Conservation (phyloP, 345 rosid species). For the Stellera chamaejasme region DNA sequence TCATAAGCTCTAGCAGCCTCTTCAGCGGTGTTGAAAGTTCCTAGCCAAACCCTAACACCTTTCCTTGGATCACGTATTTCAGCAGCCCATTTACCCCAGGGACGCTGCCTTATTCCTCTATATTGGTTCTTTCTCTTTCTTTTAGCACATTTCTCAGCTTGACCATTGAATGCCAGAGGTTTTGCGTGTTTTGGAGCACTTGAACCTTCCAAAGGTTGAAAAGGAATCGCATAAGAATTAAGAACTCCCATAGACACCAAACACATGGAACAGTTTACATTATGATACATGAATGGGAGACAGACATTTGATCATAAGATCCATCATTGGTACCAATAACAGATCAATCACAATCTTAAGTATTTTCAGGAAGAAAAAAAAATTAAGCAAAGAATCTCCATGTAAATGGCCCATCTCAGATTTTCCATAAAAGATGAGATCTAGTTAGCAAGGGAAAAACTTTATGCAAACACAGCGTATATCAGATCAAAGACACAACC, state of each 20-base stretch:
- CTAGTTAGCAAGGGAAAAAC: too few species aligned
- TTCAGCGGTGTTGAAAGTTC: constrained; percentile 93
- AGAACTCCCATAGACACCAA: neutral
- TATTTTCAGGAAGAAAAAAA: too few species aligned
- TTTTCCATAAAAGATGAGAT: too few species aligned
- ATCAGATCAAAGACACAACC: too few species aligned
- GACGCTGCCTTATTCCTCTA: constrained; percentile 90
- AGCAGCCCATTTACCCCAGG: constrained; percentile 99
- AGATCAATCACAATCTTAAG: too few species aligned
- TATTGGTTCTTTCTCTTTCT: constrained; percentile 91
- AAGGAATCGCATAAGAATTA: too few species aligned
- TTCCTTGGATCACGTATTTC: constrained; percentile 94
- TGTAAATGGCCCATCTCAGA: too few species aligned
- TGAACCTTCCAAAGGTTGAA: constrained; percentile 24
- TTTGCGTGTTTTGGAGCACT: constrained; percentile 12
- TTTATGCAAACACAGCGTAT: too few species aligned
- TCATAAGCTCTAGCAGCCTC: constrained; percentile 96
- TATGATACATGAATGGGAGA: too few species aligned
- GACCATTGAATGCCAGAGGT: constrained; percentile 32
- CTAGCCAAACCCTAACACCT: constrained; percentile 93
- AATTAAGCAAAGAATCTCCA: too few species aligned
- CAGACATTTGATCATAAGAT: neutral
- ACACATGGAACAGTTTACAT: neutral
- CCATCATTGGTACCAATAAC: too few species aligned
- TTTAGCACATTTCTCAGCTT: constrained; percentile 59